These are phyloP conservation scores for Scheffersomyces titani DNA, from an alignment of 1,139 yeast species.

Conservation along the genomic window DNA sequence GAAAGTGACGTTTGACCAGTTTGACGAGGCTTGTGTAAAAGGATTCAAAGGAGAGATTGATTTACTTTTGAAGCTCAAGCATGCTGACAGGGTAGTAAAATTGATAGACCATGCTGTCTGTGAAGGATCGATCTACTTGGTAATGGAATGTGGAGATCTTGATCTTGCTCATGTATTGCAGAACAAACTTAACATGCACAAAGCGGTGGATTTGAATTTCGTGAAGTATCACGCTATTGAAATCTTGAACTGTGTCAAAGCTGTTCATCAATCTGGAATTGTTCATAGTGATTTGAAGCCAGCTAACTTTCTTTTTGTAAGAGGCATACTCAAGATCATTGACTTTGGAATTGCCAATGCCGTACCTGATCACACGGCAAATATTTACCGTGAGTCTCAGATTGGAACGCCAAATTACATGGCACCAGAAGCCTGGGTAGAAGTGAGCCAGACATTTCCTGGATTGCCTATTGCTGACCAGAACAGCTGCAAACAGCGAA, in stretches of 20 bases:
- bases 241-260: slow-evolving; percentile 78
- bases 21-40: slow-evolving; percentile 68
- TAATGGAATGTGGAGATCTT: slow-evolving; percentile 95
- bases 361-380: slow-evolving; percentile 89
- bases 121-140: slow-evolving; percentile 64
- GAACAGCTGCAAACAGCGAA: slow-evolving; percentile 18
- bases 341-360: slow-evolving; percentile 97
- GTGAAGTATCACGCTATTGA: slow-evolving; percentile 82
- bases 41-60: slow-evolving; percentile 93
- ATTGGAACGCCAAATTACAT: slow-evolving; percentile 96
- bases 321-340: slow-evolving; percentile 81
- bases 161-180: slow-evolving; percentile 84
- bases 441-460: slow-evolving; percentile 44
- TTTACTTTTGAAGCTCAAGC: slow-evolving; percentile 59
- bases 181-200: slow-evolving; percentile 45
- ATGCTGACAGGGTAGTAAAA: slow-evolving; percentile 74
- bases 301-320: slow-evolving; percentile 87
- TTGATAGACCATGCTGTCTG: slow-evolving; percentile 73
- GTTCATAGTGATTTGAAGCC: slow-evolving; percentile 97
- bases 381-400: slow-evolving; percentile 86
- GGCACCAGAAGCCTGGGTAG: slow-evolving; percentile 95
- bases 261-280: slow-evolving; percentile 84
- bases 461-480: slow-evolving; percentile 18
- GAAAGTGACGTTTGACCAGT: slow-evolving; percentile 77
- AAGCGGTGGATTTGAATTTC: slow-evolving; percentile 65